A percentile compares a stretch with the other conserved stretches of the same genome.
Evolutionary conservation across 2,329 filamentous ascomycete genomes (phyloP).

Genomic region (Cadophora malorum): DNA sequence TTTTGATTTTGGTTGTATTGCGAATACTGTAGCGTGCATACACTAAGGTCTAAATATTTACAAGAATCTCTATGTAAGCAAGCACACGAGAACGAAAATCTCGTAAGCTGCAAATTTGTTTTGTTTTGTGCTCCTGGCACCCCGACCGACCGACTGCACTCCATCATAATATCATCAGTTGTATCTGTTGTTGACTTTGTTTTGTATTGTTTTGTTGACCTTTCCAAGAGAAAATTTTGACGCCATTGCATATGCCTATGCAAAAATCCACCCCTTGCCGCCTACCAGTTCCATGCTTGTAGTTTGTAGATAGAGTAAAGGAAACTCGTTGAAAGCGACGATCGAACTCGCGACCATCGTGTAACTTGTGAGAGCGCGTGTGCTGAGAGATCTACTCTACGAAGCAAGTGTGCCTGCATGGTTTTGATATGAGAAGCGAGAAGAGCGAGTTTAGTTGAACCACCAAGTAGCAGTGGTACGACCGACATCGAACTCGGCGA

Average conservation of each 20-base stretch:
- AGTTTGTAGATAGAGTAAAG: slow-evolving; percentile 30
- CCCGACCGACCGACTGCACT: not conserved
- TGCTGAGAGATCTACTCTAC: slow-evolving; percentile 44
- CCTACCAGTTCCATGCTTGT: slow-evolving; percentile 19
- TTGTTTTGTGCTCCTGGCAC: slow-evolving; percentile 32
- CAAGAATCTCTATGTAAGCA: slow-evolving; percentile 31
- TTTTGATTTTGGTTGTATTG: not conserved
- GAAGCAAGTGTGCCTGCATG: slow-evolving; percentile 29
- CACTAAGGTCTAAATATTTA: slow-evolving; percentile 41
- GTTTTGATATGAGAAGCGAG: not conserved
- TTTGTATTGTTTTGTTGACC: not conserved
- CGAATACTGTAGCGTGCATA: slow-evolving; percentile 21
- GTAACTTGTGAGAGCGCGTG: slow-evolving; percentile 19
- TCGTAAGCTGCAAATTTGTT: not conserved
- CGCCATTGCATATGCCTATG: slow-evolving; percentile 20
- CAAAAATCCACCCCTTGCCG: not conserved
- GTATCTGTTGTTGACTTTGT: slow-evolving; percentile 19
- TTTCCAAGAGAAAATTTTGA: slow-evolving; percentile 17
- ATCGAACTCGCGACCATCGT: slow-evolving; percentile 38
- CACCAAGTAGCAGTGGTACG: slow-evolving; percentile 53
- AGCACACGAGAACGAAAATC: slow-evolving; percentile 11
- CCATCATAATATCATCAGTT: slow-evolving; percentile 27
- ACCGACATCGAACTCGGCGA: slow-evolving; percentile 55
- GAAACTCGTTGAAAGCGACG: slow-evolving; percentile 38
- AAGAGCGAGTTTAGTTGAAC: slow-evolving; percentile 47